Evolutionary conservation across 257 asterid species (phyloP).

Genomic region (Haberlea rhodopensis): DNA sequence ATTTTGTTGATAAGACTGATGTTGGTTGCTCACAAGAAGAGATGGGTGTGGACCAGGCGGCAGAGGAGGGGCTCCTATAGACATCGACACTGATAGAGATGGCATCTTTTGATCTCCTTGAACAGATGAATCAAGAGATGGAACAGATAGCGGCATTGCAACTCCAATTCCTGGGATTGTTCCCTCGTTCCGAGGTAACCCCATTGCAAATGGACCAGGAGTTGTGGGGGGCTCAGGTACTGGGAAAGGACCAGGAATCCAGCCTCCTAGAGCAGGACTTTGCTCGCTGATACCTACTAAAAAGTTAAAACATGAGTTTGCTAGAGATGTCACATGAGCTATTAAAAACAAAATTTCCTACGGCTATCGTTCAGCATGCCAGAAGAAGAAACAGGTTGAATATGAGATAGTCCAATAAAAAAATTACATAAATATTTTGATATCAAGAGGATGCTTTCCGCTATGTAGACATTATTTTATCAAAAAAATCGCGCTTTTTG

Average conservation of each 20-base stretch:
- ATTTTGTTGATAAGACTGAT: slow-evolving; percentile 81
- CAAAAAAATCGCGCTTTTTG: neutral
- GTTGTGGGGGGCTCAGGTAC: slow-evolving; percentile 66
- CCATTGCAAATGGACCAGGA: slow-evolving; percentile 83
- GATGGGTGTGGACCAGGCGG: slow-evolving; percentile 99
- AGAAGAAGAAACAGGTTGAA: neutral
- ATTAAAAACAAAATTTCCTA: neutral
- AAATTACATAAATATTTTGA: no score
- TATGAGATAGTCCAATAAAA: slow-evolving; percentile 2
- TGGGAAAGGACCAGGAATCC: slow-evolving; percentile 56
- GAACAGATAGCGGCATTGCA: slow-evolving; percentile 86
- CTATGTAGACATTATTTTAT: neutral
- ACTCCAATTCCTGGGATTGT: slow-evolving; percentile 97
- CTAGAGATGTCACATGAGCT: neutral
- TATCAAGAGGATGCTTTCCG: neutral
- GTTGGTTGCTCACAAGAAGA: slow-evolving; percentile 68
- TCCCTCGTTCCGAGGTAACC: slow-evolving; percentile 83
- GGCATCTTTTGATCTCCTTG: slow-evolving; percentile 75
- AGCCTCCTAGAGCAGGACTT: slow-evolving; percentile 50
- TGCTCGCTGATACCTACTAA: slow-evolving; percentile 75
- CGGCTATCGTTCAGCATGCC: neutral
- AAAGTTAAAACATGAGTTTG: neutral
- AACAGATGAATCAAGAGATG: slow-evolving; percentile 62
- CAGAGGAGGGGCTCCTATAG: slow-evolving; percentile 83
- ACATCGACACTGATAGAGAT: slow-evolving; percentile 47